Conservation (phyloP, 345 rosid genomes). For the Atalantia buxifolia region DNA sequence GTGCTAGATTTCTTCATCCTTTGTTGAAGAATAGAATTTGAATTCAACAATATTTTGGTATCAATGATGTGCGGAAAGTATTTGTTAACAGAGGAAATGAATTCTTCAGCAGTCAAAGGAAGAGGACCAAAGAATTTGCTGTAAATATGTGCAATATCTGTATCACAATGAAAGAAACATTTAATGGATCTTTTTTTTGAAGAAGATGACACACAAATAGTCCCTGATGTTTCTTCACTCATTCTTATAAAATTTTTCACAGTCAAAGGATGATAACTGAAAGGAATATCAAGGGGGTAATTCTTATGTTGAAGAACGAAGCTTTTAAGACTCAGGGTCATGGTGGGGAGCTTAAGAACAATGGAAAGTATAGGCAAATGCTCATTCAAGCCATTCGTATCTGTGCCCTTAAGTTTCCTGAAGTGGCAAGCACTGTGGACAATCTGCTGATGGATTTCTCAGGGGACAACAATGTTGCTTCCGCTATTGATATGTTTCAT, state of each 20-base stretch:
- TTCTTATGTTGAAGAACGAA: conserved; percentile 75
- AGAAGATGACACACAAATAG: no score
- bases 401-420: conserved; percentile 84
- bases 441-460: conserved; percentile 88
- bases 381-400: conserved; percentile 88
- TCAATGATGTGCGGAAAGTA: conserved; percentile 73
- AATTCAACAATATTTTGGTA: conserved; percentile 83
- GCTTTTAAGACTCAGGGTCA: conserved; percentile 85
- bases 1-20: conserved; percentile 71
- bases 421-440: conserved; percentile 87
- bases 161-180: conserved; percentile 15
- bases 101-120: conserved; percentile 72
- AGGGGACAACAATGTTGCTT: conserved; percentile 84
- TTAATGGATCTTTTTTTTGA: no score
- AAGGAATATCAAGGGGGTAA: conserved; percentile 73
- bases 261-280: conserved; percentile 80
- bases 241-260: no score
- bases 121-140: conserved; percentile 83
- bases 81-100: conserved; percentile 51
- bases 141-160: conserved; percentile 89
- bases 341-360: conserved; percentile 80
- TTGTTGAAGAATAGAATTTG: conserved; percentile 39
- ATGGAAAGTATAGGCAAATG: conserved; percentile 88
- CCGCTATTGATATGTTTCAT: conserved; percentile 68
- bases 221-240: no score